Base-by-base conservation (phyloP, 495 filamentous ascomycete genomes). In the Parathielavia hyrcaniae region DNA sequence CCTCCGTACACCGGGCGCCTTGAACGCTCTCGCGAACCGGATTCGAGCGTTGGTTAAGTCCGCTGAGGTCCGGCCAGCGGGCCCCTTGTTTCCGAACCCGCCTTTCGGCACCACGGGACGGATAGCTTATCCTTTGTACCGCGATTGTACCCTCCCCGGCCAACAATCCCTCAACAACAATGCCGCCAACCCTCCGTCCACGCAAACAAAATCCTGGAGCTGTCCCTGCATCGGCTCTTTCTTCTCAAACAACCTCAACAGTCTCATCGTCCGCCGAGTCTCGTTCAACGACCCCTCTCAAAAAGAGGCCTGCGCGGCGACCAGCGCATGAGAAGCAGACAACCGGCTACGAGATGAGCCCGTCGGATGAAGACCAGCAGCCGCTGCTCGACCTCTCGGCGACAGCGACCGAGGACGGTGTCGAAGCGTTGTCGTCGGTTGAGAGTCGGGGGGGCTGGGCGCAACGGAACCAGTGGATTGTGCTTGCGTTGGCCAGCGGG, bases 401-500 rank as follows among this genome's bases (percentile, higher is more conserved):
- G 14, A 43, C 59, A 36, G 20, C 32, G 12, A 17, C 45, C 22
- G 22, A 26, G 16, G 20, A 38, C 16, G 12, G 14, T 20, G 39
- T 17, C 4, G 43, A 30, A 11, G 43, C 20, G 43, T 10, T 7
- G 30, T 17, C 20, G 36, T 16, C 22, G 38, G 55, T 40, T 35
- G 36, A 13, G 10, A 55, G 53, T 8, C 41, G n/a, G 49, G 62
- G n/a, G 49, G 62, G 71, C 11, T 77, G 71, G 71, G 44, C 65
- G 13, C 40, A 60, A 13, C 65, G 71, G 56, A 78, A 76, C 19
- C 75, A 78, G 52, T 98, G 93, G 93, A 79, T 97, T 57, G 68
- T 90, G 53, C 81, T 91, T 47, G 90, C 93, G 26, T 63, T 95
- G 38, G 83, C 88, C 40, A 93, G 88, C 69, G 93, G 93, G 38